Evolutionary conservation across 306 rosid species (phyloP).

Genomic region (Gastrolobium bilobum): DNA sequence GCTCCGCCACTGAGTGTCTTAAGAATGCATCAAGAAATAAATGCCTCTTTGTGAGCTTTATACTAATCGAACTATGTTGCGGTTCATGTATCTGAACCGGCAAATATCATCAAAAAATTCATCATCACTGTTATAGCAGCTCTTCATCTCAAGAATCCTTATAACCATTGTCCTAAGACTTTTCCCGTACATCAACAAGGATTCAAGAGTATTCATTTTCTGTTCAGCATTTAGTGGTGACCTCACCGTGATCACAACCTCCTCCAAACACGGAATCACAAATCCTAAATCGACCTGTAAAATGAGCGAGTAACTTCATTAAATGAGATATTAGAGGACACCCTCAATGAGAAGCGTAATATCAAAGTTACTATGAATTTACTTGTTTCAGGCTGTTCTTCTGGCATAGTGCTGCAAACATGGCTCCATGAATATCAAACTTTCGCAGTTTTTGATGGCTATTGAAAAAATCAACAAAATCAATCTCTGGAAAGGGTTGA

Average conservation of each 20-base stretch:
- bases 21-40: constrained; percentile 21
- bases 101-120: constrained; percentile 94
- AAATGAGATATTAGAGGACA: constrained; percentile 28
- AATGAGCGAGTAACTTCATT: constrained; percentile 19
- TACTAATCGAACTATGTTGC: constrained; percentile 75
- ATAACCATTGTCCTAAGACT: constrained; percentile 76
- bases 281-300: constrained; percentile 81
- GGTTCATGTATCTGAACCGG: constrained; percentile 75
- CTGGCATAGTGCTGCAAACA: constrained; percentile 99
- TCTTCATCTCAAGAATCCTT: constrained; percentile 94
- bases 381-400: constrained; percentile 89
- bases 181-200: constrained; percentile 78
- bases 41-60: constrained; percentile 42
- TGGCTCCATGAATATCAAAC: constrained; percentile 96
- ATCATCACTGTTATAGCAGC: constrained; percentile 86
- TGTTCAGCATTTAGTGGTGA: constrained; percentile 97
- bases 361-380: constrained; percentile 43
- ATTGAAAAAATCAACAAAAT: constrained; percentile 92
- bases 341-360: neutral
- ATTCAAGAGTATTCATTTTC: constrained; percentile 90
- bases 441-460: constrained; percentile 77
- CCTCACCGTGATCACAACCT: constrained; percentile 79
- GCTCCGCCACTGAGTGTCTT: neutral
- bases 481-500: constrained; percentile 94
- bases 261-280: constrained; percentile 85